phyloP scores from a whole-genome alignment of 164 flowering plant species.

The Umbellularia californica region DNA sequence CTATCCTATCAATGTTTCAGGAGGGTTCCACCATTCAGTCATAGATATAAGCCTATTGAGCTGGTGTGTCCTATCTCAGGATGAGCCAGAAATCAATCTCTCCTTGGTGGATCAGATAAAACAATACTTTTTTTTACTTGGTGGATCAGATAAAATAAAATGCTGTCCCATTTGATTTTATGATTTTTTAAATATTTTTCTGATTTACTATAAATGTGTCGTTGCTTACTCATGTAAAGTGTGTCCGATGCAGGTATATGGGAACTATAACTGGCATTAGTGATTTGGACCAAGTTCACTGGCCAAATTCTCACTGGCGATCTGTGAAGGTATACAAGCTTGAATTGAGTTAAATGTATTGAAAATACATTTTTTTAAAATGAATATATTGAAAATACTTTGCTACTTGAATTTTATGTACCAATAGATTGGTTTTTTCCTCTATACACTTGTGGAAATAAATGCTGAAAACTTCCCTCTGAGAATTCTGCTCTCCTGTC shows the following conservation, averaged over 20 bases:
- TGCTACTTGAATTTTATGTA: too few species aligned
- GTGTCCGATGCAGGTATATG: conserved; percentile 60
- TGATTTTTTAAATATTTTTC: neutral
- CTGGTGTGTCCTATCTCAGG: neutral
- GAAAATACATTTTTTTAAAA: too few species aligned
- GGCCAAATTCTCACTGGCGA: conserved; percentile 93
- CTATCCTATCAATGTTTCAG: neutral
- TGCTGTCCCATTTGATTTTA: neutral
- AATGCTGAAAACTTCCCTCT: neutral
- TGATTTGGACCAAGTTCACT: conserved; percentile 72
- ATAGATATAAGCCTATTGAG: neutral
- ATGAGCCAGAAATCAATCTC: neutral
- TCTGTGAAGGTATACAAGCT: conserved; percentile 64
- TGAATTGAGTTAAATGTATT: too few species aligned
- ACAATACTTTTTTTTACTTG: neutral
- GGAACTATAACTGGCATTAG: conserved; percentile 88
- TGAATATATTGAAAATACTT: too few species aligned
- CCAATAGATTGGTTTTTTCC: too few species aligned
- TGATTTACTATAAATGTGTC: neutral
- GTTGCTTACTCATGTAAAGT: neutral
- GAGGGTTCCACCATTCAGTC: neutral
- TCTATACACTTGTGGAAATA: neutral
- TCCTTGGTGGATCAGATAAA: neutral
- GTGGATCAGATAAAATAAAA: neutral
- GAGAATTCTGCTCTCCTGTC: neutral